Base-by-base conservation (phyloP, 2,329 filamentous ascomycete species). In the Calcarisporium arbuscula region DNA sequence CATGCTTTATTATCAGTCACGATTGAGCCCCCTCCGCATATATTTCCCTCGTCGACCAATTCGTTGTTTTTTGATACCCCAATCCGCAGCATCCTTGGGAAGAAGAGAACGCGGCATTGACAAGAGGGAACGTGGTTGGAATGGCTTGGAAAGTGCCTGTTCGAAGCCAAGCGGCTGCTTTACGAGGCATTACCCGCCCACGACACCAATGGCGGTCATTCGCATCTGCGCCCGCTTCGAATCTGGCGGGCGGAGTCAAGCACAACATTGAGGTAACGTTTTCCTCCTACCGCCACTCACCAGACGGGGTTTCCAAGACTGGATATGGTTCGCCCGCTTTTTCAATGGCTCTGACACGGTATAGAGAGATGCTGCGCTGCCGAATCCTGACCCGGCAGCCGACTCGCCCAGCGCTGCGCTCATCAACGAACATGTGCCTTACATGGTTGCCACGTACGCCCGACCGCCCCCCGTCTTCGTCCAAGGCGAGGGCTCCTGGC, bases 381-480 rank as follows among this genome's bases (percentile, higher is more conserved):
- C 82, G 8, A 86, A 82, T 46, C 73, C 83, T 31, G 87, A 94
- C 52, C 86, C 87, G 22, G 53, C 78, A 11, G 51, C 74, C 30
- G 82, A 87, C 59, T 92, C 87, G 1, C 67, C 77, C 49, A 94
- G 85, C 45, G 75, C 79, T 21, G 72, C 79, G 19, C 73, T 95
- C 40, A 77, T 95, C 45, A 72, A 77, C 46, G 77, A 85, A 41
- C 80, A 88, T 51, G 73, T 80, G 20, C 83, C 85, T 4, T 96
- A 80, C 64, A 96, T 98, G 90, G 85, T 98, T 19, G 82, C 88
- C 3, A 98, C 92, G 34, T 98, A 98, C 62, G 80, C 87, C 34
- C 85, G 92, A 18, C 90, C 92, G 31, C 74, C 84, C 28, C 87
- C 88, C 3, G 85, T 96, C 54, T 95, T 98, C 60, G 79, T 88